A percentile compares a stretch with the other conserved stretches of the same genome.
These are phyloP conservation scores for Sarocladium brachiariae DNA, from an alignment of 2,329 filamentous ascomycete genomes.

Conservation along the genomic window DNA sequence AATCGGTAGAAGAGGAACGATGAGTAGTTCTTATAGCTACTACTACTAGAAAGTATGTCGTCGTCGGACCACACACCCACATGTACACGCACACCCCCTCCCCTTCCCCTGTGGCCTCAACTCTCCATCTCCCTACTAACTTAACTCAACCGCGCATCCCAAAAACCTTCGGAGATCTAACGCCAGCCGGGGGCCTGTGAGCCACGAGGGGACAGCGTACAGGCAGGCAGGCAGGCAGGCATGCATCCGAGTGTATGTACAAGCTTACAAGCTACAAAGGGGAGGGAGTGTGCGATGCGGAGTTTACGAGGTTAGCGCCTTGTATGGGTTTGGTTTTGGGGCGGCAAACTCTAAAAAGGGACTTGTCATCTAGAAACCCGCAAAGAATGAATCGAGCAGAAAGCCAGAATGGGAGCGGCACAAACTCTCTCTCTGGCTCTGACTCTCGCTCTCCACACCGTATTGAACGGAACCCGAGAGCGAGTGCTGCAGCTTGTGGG, in stretches of 20 bases:
- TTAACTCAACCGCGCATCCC: not conserved
- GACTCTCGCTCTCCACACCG: not conserved
- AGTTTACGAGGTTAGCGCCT: not conserved
- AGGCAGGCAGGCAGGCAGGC: not conserved
- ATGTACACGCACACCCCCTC: too few species aligned
- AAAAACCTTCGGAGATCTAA: slow-evolving; percentile 2
- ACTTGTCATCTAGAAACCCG: slow-evolving; percentile 8
- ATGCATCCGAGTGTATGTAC: not conserved
- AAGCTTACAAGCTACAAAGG: slow-evolving; percentile 2
- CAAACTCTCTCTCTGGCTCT: not conserved
- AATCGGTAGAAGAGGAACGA: not conserved
- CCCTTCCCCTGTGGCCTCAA: too few species aligned
- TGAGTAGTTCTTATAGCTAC: not conserved
- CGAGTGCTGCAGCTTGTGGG: slow-evolving; percentile 1
- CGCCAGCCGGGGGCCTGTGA: not conserved
- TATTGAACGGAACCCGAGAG: not conserved
- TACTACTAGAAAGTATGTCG: too few species aligned
- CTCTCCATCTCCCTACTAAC: not conserved
- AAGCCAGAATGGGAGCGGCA: not conserved
- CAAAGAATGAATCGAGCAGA: slow-evolving; percentile 5
- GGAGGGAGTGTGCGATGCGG: not conserved
- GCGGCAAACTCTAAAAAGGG: slow-evolving; percentile 4
- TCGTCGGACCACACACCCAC: not conserved
- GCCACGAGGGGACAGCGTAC: slow-evolving; percentile 5
- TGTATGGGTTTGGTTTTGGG: not conserved